Conservation (phyloP, 768 basidiomycete genomes). For the Mycena indigotica region DNA sequence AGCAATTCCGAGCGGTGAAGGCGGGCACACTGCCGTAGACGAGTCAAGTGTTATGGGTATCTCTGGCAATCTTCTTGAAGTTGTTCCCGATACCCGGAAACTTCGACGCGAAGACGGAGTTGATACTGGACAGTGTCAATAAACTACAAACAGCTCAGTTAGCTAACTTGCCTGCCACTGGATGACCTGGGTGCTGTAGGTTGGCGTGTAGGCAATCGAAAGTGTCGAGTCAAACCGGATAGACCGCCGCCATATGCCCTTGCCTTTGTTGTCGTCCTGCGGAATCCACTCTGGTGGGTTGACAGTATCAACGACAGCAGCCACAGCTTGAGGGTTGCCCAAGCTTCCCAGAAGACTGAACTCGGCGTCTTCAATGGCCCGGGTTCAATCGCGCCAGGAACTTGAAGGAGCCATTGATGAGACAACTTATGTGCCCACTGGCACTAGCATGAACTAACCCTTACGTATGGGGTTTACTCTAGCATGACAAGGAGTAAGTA, state of each 20-base stretch:
- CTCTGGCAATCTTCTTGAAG: constrained; percentile 4
- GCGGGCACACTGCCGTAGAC: constrained; percentile 7
- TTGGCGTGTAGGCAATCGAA: constrained; percentile 10
- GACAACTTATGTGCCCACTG: no score
- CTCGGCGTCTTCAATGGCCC: constrained; percentile 1
- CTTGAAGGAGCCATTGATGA: no score
- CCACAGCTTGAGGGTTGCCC: constrained; percentile 6
- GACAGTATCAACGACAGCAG: not conserved
- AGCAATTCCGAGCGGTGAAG: constrained; percentile 3
- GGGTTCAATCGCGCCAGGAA: no score
- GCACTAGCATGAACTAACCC: no score
- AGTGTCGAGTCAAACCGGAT: constrained; percentile 9
- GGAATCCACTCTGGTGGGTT: constrained; percentile 15
- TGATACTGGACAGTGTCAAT: constrained; percentile 1
- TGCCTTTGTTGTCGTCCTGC: constrained; percentile 1
- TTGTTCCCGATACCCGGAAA: constrained; percentile 17
- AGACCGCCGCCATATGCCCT: constrained; percentile 9
- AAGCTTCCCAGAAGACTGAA: constrained; percentile 7
- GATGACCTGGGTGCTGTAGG: constrained; percentile 1
- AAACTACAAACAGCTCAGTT: not conserved
- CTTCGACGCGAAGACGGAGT: constrained; percentile 4
- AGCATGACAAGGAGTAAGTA: no score
- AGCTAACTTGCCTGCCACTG: constrained; percentile 5
- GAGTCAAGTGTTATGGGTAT: constrained; percentile 10
- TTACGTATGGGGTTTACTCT: no score